Conservation (phyloP, 2,329 filamentous ascomycete genomes). For the Ophiostoma piceae region DNA sequence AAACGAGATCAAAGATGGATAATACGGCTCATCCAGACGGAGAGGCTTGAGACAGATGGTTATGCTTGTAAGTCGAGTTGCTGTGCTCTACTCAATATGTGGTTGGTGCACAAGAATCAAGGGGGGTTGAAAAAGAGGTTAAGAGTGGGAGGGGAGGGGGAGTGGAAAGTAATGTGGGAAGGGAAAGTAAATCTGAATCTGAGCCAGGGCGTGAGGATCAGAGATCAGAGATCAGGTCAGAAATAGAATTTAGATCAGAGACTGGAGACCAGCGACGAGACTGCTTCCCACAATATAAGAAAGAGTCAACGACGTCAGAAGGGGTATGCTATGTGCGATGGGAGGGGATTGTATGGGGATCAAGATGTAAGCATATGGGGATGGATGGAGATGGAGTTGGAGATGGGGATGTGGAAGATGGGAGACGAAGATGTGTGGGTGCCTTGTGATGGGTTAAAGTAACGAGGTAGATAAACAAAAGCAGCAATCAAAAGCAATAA, state of each 20-base stretch:
- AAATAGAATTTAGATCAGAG: background rate
- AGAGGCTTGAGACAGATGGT: background rate
- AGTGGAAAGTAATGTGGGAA: slow-evolving; percentile 5
- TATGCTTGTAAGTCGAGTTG: background rate
- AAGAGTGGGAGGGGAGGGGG: background rate
- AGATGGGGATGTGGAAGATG: slow-evolving; percentile 7
- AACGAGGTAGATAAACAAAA: background rate
- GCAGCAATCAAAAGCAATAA: background rate
- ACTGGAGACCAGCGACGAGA: background rate
- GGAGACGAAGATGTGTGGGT: slow-evolving; percentile 21
- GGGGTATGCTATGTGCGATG: background rate
- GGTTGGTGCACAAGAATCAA: slow-evolving; percentile 10
- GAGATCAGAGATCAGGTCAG: background rate
- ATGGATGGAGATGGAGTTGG: slow-evolving; percentile 29
- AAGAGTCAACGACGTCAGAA: background rate
- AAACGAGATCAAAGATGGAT: background rate
- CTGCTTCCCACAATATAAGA: background rate
- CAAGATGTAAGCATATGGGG: slow-evolving; percentile 32
- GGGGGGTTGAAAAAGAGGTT: background rate
- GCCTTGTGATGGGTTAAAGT: background rate
- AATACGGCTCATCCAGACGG: background rate
- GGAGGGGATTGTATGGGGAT: background rate
- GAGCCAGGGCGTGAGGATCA: background rate
- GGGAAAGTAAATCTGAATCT: background rate
- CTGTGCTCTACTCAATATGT: background rate